These are phyloP conservation scores for slime mould (Dictyostelium discoideum) DNA, from an alignment of 78 protist genomes.

Conservation along the genomic window dicty_2.7 NC_007089.4:2094501-2095000, in stretches of 20 bases:
- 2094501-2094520: not conserved
- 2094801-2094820: not conserved
- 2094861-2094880: constrained; percentile 1
- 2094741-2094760: not conserved
- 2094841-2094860: not conserved
- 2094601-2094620: constrained; percentile 8
- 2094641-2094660: not conserved
- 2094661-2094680: constrained; percentile 10
- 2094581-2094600: not conserved
- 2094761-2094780: not conserved
- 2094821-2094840: not conserved
- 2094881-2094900: constrained; percentile 35
- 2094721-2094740: not conserved
- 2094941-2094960: constrained; percentile 24
- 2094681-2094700: not conserved
- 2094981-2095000: constrained; percentile 63
- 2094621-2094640: not conserved
- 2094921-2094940: not conserved
- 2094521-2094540: not conserved
- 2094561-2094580: not conserved
- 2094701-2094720: not conserved
- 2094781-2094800: constrained; percentile 4
- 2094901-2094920: constrained; percentile 60
- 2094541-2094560: not conserved
- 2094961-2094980: constrained; percentile 30